These are phyloP conservation scores for Neostapfia colusana DNA, from an alignment of 176 grass and related monocot genomes.

Conservation along the genomic window DNA sequence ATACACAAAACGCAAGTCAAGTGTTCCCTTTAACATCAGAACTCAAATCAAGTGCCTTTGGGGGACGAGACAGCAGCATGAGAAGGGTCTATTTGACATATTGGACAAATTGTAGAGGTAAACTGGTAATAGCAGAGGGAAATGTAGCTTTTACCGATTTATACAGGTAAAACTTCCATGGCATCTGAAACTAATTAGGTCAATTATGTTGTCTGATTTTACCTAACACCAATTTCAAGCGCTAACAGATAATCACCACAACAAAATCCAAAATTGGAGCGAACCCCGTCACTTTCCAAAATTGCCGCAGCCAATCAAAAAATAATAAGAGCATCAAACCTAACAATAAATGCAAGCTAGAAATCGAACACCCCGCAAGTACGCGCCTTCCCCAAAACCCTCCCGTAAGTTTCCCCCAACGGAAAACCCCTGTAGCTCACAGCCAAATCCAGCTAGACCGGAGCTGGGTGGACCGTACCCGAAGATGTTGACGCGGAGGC, in stretches of 20 bases:
- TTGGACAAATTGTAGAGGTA: slow-evolving; percentile 4
- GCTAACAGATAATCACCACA: not conserved
- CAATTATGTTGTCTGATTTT: slow-evolving; percentile 10
- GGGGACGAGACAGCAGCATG: not conserved
- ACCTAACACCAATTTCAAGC: slow-evolving; percentile 6
- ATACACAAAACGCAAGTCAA: slow-evolving; percentile 2
- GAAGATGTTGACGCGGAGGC: too few species aligned
- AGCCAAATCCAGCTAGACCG: too few species aligned
- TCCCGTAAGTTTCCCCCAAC: slow-evolving; percentile 16
- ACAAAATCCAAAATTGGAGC: not conserved
- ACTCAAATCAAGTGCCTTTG: not conserved
- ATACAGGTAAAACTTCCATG: slow-evolving; percentile 16
- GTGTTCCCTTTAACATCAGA: not conserved
- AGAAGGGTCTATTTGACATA: not conserved
- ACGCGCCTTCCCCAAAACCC: slow-evolving; percentile 21
- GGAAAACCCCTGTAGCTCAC: not conserved
- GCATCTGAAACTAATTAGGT: not conserved
- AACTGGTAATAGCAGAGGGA: not conserved
- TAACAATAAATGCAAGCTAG: slow-evolving; percentile 44
- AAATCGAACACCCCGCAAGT: not conserved
- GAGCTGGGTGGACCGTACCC: not conserved
- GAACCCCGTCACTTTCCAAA: not conserved
- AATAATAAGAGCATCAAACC: slow-evolving; percentile 17
- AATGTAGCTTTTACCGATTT: not conserved
- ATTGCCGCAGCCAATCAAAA: slow-evolving; percentile 10